phyloP scores from a whole-genome alignment of 2,329 filamentous ascomycete genomes.

The Bipolaris oryzae region DNA sequence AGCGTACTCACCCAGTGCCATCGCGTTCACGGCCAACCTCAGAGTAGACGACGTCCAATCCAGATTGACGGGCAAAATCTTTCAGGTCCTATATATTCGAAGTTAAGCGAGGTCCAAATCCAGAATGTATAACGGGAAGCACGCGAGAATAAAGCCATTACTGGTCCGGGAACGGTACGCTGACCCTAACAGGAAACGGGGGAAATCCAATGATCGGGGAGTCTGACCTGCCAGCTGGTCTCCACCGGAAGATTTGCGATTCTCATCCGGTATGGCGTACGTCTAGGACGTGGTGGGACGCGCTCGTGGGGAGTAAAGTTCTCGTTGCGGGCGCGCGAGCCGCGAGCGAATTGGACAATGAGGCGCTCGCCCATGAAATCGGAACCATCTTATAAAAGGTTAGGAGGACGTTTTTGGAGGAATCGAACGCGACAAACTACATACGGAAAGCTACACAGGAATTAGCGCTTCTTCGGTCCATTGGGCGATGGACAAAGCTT shows the following conservation, averaged over 20 bases:
- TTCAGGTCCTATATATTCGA: slow-evolving; percentile 92
- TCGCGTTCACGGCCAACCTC: slow-evolving; percentile 92
- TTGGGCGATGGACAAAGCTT: slow-evolving; percentile 51
- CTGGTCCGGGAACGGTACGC: slow-evolving; percentile 49
- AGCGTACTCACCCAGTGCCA: slow-evolving; percentile 78
- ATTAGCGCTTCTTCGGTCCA: slow-evolving; percentile 30
- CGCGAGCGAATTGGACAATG: slow-evolving; percentile 97
- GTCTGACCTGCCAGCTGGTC: slow-evolving; percentile 99
- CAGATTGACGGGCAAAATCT: slow-evolving; percentile 97
- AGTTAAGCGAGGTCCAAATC: slow-evolving; percentile 72
- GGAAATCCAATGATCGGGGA: slow-evolving; percentile 57
- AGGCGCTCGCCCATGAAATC: slow-evolving; percentile 98
- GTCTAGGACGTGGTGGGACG: slow-evolving; percentile 79
- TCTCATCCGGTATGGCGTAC: slow-evolving; percentile 95
- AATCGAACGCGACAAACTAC: slow-evolving; percentile 33
- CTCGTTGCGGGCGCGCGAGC: slow-evolving; percentile 70
- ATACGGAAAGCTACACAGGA: slow-evolving; percentile 60
- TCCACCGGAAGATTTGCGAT: slow-evolving; percentile 95
- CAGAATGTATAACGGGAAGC: slow-evolving; percentile 41
- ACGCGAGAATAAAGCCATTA: slow-evolving; percentile 45
- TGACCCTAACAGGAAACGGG: slow-evolving; percentile 42
- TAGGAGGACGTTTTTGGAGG: slow-evolving; percentile 16
- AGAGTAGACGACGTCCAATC: slow-evolving; percentile 96
- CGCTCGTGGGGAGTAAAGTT: slow-evolving; percentile 68
- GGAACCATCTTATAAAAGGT: slow-evolving; percentile 74